These are phyloP conservation scores for Euclidium syriacum DNA, from an alignment of 345 rosid genomes.

Conservation along the genomic window DNA sequence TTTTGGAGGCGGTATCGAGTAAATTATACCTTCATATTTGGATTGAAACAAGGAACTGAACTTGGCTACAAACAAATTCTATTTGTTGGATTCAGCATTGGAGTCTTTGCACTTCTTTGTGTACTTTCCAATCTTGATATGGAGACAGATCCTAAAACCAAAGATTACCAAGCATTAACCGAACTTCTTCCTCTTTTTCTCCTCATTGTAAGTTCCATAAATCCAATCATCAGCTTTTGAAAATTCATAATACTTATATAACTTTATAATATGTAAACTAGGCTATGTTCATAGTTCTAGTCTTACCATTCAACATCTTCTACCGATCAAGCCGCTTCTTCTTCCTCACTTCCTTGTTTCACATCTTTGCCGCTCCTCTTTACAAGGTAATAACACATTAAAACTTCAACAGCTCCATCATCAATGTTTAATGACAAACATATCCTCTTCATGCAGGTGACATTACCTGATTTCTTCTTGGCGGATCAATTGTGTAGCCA, in stretches of 20 bases:
- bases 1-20: constrained; percentile 38
- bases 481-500: constrained; percentile 69
- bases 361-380: constrained; percentile 19
- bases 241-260: constrained; percentile 3
- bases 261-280: constrained; percentile 22
- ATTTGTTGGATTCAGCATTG: constrained; percentile 46
- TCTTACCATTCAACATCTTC: constrained; percentile 29
- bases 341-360: constrained; percentile 22
- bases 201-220: constrained; percentile 29
- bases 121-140: constrained; percentile 59
- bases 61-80: constrained; percentile 56
- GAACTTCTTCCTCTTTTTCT: constrained; percentile 44
- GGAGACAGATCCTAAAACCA: constrained; percentile 43
- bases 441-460: constrained; percentile 43
- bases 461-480: constrained; percentile 56
- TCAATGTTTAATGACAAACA: neutral
- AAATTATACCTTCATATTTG: constrained; percentile 67
- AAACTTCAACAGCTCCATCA: neutral
- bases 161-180: constrained; percentile 36
- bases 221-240: constrained; percentile 3
- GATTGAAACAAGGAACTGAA: constrained; percentile 72
- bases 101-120: constrained; percentile 40
- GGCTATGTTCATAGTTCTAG: constrained; percentile 18
- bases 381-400: constrained; percentile 27
- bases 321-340: constrained; percentile 28